Base-by-base conservation (phyloP, 768 basidiomycete genomes). In the Boletus reticulatus region DNA sequence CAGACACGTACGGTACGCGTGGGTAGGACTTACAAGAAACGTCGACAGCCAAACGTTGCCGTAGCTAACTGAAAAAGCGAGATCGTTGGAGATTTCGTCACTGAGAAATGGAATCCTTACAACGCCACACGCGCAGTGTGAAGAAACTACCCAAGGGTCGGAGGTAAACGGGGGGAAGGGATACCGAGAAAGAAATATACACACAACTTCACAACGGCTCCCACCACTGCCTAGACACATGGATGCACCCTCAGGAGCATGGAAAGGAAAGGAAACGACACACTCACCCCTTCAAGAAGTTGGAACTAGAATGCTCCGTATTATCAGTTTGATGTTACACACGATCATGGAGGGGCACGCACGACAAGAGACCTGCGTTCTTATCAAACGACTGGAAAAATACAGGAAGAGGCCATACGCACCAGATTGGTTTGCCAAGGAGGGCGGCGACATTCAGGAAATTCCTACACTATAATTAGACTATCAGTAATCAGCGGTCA, bases 41-140 rank as follows among this genome's bases (percentile, higher is more conserved):
- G 67, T 72, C 7, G 82, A 82, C 22, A 84, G 65, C 39, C 61
- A 67, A 11, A 77, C 53, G 57, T 84, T 85, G 34, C 75, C 72
- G 41, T 81, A 73, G 70, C 84, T 85, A 62, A 86, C 84, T 85
- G 56, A 50, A 46, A 47, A n/a, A 32, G 3, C 19, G 29, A 20
- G 49, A n/a, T 55, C 27, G 51, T 27, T 24, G 4, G 31, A 29
- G 14, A n/a, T 38, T 41, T 32, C 12, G 34, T 37, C 19, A 38
- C 11, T 8, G 17, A 48, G 16, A 9, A 55, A n/a, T 64, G 46
- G 27, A 72, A 60, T 50, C 14, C 69, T 55, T 67, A 84, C 84
- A 86, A 67, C 83, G 70, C 83, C 83, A 86, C 13, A 85, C 84
- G 14, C 84, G 80, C 69, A 84, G 72, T 1, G 81, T 75, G 55